These are phyloP conservation scores for Stagonosporopsis chrysanthemi DNA, from an alignment of 2,329 filamentous ascomycete genomes.

Conservation along the genomic window DNA sequence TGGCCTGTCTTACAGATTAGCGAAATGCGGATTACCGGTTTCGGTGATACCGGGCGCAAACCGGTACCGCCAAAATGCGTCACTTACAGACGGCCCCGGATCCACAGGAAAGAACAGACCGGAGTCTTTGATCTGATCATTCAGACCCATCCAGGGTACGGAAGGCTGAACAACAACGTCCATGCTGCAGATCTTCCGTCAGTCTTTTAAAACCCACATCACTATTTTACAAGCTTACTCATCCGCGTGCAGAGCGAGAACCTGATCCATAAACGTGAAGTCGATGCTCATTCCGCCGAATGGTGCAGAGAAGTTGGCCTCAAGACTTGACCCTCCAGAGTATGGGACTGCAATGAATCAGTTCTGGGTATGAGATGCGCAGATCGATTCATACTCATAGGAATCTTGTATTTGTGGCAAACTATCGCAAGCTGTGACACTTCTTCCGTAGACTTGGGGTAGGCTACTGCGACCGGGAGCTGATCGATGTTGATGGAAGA, in stretches of 20 bases:
- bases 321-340: slow-evolving; percentile 84
- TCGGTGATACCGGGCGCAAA: slow-evolving; percentile 20
- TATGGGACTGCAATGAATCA: slow-evolving; percentile 67
- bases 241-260: slow-evolving; percentile 79
- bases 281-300: slow-evolving; percentile 89
- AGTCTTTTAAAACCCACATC: slow-evolving; percentile 17
- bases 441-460: slow-evolving; percentile 69
- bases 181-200: slow-evolving; percentile 61
- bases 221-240: slow-evolving; percentile 57
- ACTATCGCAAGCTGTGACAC: slow-evolving; percentile 71
- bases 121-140: slow-evolving; percentile 73
- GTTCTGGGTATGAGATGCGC: neutral
- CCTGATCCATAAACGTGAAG: slow-evolving; percentile 85
- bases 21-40: slow-evolving; percentile 25
- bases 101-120: slow-evolving; percentile 93
- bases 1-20: slow-evolving; percentile 58
- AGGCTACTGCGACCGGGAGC: slow-evolving; percentile 70
- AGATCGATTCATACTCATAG: slow-evolving; percentile 61
- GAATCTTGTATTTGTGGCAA: slow-evolving; percentile 80
- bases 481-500: slow-evolving; percentile 71
- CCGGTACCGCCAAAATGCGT: slow-evolving; percentile 5
- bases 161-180: slow-evolving; percentile 91
- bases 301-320: slow-evolving; percentile 89
- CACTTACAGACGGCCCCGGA: slow-evolving; percentile 68
- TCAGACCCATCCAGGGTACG: slow-evolving; percentile 90